These are phyloP conservation scores for Mycena kentingensis DNA, from an alignment of 768 basidiomycete species.

Conservation along the genomic window DNA sequence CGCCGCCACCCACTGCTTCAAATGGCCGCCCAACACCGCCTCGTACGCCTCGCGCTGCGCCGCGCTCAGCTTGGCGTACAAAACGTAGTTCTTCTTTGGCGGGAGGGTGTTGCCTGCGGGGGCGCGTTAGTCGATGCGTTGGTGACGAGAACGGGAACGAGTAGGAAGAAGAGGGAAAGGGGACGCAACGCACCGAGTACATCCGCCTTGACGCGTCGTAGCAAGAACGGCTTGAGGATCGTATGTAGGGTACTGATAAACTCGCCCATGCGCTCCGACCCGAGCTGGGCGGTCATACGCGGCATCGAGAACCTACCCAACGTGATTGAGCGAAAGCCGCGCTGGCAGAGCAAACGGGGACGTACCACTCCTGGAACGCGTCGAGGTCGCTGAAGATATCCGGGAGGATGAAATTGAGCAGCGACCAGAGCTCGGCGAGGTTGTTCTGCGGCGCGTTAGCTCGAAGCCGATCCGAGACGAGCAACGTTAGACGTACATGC, in stretches of 20 bases:
- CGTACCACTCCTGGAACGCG: constrained; percentile 91
- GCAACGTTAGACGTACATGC: constrained; percentile 70
- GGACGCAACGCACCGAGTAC: constrained; percentile 47
- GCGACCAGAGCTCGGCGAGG: constrained; percentile 89
- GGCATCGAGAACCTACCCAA: constrained; percentile 82
- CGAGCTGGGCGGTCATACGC: constrained; percentile 56
- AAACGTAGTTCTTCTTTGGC: constrained; percentile 91
- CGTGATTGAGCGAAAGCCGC: too few species aligned
- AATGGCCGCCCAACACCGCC: constrained; percentile 67
- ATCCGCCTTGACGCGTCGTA: constrained; percentile 89
- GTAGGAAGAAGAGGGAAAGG: neutral
- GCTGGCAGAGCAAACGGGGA: too few species aligned
- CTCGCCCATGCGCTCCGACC: constrained; percentile 57
- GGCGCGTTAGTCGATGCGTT: neutral
- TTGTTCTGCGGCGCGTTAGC: constrained; percentile 73
- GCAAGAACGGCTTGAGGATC: constrained; percentile 93
- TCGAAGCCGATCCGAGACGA: neutral
- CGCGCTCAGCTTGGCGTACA: constrained; percentile 86
- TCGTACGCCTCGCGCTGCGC: constrained; percentile 87
- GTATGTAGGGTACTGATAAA: constrained; percentile 82
- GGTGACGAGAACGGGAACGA: neutral
- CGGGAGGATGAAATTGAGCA: constrained; percentile 94
- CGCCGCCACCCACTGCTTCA: constrained; percentile 63
- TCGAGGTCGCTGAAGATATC: constrained; percentile 90
- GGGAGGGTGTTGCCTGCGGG: constrained; percentile 61